phyloP scores from a whole-genome alignment of 2,329 filamentous ascomycete genomes.

The Colletotrichum gigasporum region DNA sequence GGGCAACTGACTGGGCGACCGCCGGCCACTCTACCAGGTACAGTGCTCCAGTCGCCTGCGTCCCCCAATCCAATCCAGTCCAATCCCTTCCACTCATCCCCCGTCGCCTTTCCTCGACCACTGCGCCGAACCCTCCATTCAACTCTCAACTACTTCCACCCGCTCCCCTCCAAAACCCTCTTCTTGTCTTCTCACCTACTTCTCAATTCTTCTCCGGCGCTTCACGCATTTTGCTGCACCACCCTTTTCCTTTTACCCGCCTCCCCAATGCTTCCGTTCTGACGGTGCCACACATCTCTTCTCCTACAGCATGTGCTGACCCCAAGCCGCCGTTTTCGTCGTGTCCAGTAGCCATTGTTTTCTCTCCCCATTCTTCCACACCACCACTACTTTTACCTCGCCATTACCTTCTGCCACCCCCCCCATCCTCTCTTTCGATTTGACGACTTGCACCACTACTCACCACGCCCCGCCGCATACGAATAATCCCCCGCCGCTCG shows the following conservation, averaged over 20 bases:
- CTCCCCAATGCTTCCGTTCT: conserved; percentile 23
- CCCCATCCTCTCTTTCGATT: not conserved
- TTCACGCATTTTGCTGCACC: conserved; percentile 16
- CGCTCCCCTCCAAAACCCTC: conserved; percentile 6
- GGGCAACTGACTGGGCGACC: not conserved
- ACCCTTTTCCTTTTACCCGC: conserved; percentile 20
- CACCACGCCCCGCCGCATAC: conserved; percentile 13
- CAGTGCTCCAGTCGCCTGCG: conserved; percentile 24
- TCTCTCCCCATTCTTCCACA: conserved; percentile 29
- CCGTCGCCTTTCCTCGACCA: not conserved
- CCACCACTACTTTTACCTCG: conserved; percentile 6
- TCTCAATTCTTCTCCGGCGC: conserved; percentile 14
- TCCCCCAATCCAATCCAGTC: conserved; percentile 9
- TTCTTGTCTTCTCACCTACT: conserved; percentile 20
- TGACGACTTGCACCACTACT: not conserved
- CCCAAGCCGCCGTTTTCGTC: conserved; percentile 31
- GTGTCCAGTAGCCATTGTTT: conserved; percentile 29
- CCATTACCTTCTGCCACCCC: not conserved
- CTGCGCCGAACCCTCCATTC: conserved; percentile 21
- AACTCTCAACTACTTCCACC: conserved; percentile 21
- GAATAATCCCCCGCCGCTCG: conserved; percentile 5
- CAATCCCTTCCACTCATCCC: conserved; percentile 8
- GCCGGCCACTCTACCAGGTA: not conserved
- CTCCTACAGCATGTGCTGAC: conserved; percentile 32
- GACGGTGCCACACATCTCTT: conserved; percentile 29